Conservation (phyloP, 345 rosid species). For the Citrus sp. region DNA sequence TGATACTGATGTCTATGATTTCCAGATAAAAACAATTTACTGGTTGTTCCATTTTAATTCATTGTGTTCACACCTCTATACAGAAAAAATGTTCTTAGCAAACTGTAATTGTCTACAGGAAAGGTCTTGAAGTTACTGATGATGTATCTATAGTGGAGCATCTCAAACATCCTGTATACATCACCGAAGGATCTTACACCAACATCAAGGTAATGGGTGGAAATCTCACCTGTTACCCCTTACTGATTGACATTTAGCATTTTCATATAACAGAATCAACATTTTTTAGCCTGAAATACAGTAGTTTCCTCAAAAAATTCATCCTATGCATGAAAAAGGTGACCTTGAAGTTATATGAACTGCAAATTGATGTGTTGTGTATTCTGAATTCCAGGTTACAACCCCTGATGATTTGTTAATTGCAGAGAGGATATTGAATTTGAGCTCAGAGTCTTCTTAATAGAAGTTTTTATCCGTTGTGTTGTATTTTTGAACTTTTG, state of each 20-base stretch:
- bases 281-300: not conserved
- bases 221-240: slow-evolving; percentile 2
- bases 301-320: not conserved
- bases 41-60: not conserved
- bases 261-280: not conserved
- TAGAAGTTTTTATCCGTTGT: not conserved
- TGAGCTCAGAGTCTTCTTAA: slow-evolving; percentile 17
- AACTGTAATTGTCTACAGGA: slow-evolving; percentile 38
- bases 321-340: not conserved
- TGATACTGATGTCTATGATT: not conserved
- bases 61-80: not conserved
- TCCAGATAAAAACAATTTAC: not conserved
- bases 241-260: not conserved
- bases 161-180: slow-evolving; percentile 82
- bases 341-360: not conserved
- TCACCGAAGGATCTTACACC: slow-evolving; percentile 90
- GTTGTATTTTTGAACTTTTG: not conserved
- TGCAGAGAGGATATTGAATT: slow-evolving; percentile 75
- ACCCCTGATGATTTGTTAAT: slow-evolving; percentile 90
- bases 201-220: slow-evolving; percentile 67
- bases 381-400: slow-evolving; percentile 53
- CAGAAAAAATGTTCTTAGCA: not conserved
- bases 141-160: slow-evolving; percentile 93
- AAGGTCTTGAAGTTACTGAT: slow-evolving; percentile 86
- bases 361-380: not conserved